Evolutionary conservation across 441 rosid genomes (phyloP).

Genomic region (Hypseocharis bilobata): DNA sequence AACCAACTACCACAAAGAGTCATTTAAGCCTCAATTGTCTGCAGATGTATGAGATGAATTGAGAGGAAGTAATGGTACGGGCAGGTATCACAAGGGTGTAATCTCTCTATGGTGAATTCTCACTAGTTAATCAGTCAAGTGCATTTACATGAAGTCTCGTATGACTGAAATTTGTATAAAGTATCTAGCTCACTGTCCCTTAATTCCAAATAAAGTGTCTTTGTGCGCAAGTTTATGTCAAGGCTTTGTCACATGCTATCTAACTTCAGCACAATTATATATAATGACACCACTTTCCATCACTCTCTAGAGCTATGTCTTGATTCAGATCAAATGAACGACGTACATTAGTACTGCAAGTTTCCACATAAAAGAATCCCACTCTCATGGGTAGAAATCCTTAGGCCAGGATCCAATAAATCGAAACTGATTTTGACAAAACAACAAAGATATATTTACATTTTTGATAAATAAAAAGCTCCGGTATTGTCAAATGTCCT

Average conservation of each 20-base stretch:
- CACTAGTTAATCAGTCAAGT: too few relatives aligned
- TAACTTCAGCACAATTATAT: background rate
- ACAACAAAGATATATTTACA: background rate
- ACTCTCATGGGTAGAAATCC: background rate
- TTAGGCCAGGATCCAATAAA: background rate
- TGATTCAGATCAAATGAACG: background rate
- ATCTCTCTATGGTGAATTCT: background rate
- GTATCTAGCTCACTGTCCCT: background rate
- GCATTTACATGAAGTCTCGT: too few relatives aligned
- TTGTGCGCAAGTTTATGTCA: background rate
- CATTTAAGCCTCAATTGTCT: background rate
- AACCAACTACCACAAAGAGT: background rate
- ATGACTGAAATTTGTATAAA: background rate
- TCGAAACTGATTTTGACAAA: background rate
- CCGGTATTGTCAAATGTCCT: background rate
- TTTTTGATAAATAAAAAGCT: background rate
- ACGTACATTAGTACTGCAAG: background rate
- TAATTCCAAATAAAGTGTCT: too few relatives aligned
- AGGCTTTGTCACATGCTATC: background rate
- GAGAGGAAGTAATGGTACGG: background rate
- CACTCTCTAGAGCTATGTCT: background rate
- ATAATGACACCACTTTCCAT: background rate
- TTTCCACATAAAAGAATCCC: background rate
- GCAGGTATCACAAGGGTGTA: background rate
- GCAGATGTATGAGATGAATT: background rate